Evolutionary conservation across 768 basidiomycete species (phyloP), one percentile per base, ranked within the genome.

Genomic region (Auricularia auricula-judae): DNA sequence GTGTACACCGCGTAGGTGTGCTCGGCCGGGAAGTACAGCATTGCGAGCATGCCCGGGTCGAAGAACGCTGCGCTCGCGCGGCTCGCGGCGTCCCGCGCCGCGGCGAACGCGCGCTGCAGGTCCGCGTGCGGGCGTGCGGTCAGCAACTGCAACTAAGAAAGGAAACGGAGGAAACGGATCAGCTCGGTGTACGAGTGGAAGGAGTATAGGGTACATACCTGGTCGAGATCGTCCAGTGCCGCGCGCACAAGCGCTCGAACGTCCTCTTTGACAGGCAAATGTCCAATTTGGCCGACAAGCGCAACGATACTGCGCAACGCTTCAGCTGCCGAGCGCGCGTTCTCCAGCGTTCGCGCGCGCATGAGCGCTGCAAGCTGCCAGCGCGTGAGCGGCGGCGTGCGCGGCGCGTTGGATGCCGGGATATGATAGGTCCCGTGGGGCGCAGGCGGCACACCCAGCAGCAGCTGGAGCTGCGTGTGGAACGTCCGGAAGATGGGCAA

Each of bases 1-100:
- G 92, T 88, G 73, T 98, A 98, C 8, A 99, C 93, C 2, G 95
- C 95, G 73, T 93, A 95, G 72, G 91, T 98, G 78, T 98, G 97
- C 72, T 98, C 97, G 21, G 93, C 87, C 23, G 97, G 97, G 76
- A 98, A 98, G 75, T 99, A 99, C 23, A 99, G 80, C 72, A 98
- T 76, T 14, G 93, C 94, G 69, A 98, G 77, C 94, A 98, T 97
- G 21, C 89, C 91, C 0, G 96, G 97, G 74, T 93, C 91, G 77
- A 97, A 98, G 80, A 97, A 98, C 3, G 97, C 3, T 82, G 72
- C 1, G 84, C 83, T 7, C 70, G 66, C 18, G 72, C 70, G 7
- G 78, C 74, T 1, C 72, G 68, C 7, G 8, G 74, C 78, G 61
- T 68, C 95, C 93, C 80, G 84, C 72, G 39, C 91, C 86, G 7